Base-by-base conservation (phyloP, 1,284 basidiomycete genomes). In the Heterobasidion irregulare region DNA sequence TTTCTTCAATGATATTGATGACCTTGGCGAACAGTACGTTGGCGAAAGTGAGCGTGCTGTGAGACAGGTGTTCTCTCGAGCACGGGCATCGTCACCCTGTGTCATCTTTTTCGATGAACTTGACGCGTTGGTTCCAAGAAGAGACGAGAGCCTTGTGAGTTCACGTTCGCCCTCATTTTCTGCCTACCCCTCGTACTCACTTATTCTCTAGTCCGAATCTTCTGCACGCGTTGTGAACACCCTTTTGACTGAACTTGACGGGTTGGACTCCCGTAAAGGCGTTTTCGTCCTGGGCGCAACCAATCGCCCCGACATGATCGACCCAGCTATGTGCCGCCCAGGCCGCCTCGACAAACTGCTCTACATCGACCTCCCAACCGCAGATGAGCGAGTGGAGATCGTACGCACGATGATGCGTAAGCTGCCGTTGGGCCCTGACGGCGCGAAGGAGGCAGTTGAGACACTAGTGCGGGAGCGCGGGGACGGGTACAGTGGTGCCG, bases 291-390 rank as follows among this genome's bases (percentile, higher is more conserved):
- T 98, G 61, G 96, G 89, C 0, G 96, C 96, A 1, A 99, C 96
- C 5, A 98, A 99, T 71, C 79, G 96, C n/a, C 96, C 96, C 0
- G 96, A 98, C 73, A 98, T 98, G 85, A 94, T 98, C 60, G 96
- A 98, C 67, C 96, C 96, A 0, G 96, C 96, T 4, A 98, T 98
- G 95, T 93, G 94, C 55, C 88, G 95, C 15, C 96, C 96, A 0
- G 96, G 96, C 0, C 83, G 96, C 2, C 80, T 99, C 12, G 96
- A 99, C 75, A 98, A 98, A 70, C 79, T 98, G 7, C 80, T 99
- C 33, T 99, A 98, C 66, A 95, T 99, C 62, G 96, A 98, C 68
- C 76, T 98, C 1, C 96, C 96, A 1, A 75, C 77, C 0, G 62
- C 86, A 0, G 68, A 75, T 12, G 96, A 98, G 71, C 82, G 96